These are phyloP conservation scores for Thielaviopsis populi DNA, from an alignment of 2,329 filamentous ascomycete species.

Conservation along the genomic window DNA sequence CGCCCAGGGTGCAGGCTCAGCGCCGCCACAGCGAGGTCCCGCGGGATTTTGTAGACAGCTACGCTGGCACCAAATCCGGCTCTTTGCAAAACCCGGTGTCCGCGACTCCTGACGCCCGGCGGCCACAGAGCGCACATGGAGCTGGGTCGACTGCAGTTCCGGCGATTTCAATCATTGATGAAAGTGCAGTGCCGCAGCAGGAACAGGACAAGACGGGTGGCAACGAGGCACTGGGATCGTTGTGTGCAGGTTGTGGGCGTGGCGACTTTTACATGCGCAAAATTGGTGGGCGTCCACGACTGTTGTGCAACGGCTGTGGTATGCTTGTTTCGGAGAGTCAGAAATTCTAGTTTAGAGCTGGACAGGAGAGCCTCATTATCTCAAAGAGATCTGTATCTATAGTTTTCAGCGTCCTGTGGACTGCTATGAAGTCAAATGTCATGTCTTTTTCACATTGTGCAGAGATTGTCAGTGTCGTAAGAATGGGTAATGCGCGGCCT, in stretches of 20 bases:
- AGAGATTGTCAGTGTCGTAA: neutral
- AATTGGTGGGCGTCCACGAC: conserved; percentile 1
- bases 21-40: neutral
- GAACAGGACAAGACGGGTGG: neutral
- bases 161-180: neutral
- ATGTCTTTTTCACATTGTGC: neutral
- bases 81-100: neutral
- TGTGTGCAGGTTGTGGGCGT: conserved; percentile 10
- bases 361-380: neutral
- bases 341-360: neutral
- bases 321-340: conserved; percentile 1
- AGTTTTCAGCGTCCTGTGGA: neutral
- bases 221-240: neutral
- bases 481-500: no score
- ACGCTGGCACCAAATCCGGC: neutral
- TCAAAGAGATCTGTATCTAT: neutral
- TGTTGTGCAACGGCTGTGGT: conserved; percentile 6
- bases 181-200: neutral
- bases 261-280: conserved; percentile 8
- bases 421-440: neutral
- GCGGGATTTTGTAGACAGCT: neutral
- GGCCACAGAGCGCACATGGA: neutral
- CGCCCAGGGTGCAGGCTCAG: neutral
- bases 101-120: neutral
- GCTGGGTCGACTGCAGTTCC: neutral